Base-by-base conservation (phyloP, 2,329 filamentous ascomycete species). In the Hypocreales sp. region DNA sequence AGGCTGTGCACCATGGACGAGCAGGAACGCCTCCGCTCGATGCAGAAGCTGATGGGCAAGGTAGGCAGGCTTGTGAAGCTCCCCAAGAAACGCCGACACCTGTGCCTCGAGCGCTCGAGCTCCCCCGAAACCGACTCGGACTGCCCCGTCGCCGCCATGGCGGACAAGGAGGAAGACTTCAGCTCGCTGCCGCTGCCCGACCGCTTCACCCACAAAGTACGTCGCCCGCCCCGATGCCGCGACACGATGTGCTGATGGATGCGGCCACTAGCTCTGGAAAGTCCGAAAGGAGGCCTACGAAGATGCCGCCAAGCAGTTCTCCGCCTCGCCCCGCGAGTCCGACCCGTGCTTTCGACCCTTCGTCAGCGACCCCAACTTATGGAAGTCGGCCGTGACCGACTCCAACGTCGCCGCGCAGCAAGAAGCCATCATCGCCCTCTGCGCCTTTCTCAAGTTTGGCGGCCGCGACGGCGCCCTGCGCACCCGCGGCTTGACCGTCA, bases 391-490 rank as follows among this genome's bases (percentile, higher is more conserved):
- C 2, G 87, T 90, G 6, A 74, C 76, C 41, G 90, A 98, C 54
- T 90, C 86, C 29, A 98, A 98, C 44, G 90, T 98, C 32, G 90
- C 87, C 12, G 90, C 92, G 19, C 90, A 98, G 51, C 79, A 92
- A 55, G 92, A 98, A 41, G 90, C 81, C 35, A 71, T 98, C 25
- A 74, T 70, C 25, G 79, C 87, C 20, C 70, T 93, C 43, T 92
- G 84, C 54, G 76, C 83, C 2, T 98, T 95, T 49, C 65, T 98
- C 31, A 87, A 95, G 47, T 93, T 79, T 45, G 83, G 83, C 33
- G 84, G 87, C 30, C 64, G 70, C 32, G 79, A 92, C 40, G 77
- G 79, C 31, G 80, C 78, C 44, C 63, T 75, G 39, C 74, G 81
- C 60, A 87, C 87, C 28, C 73, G 90, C 34, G 64, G 67, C 26